Evolutionary conservation across 192 early-diverging fungal species (phyloP), one percentile per base, ranked within the genome.

Genomic region (Chytriomyces hyalinus): DNA sequence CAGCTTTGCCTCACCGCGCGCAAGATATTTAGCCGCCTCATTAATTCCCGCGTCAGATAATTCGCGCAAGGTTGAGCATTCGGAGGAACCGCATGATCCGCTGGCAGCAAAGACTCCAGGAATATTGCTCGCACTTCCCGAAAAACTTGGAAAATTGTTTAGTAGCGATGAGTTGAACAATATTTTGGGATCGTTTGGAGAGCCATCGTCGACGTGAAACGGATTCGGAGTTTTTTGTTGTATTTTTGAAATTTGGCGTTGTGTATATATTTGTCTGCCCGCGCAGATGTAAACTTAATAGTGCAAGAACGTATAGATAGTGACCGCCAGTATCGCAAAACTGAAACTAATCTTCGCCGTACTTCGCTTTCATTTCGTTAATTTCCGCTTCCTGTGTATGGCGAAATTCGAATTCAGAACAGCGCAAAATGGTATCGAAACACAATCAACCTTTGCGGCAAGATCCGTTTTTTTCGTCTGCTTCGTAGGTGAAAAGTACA

Each of bases 401-500:
- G 28, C 67, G 13, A 26, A 49, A 22, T 43, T n/a, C 46, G 15
- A 13, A 11, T 67, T 67, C 11, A 28, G 47, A 47, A 36, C 36
- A 36, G 36, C 36, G 36, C 36, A 36, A 36, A 36, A 36, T 36
- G 36, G 36, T 36, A 36, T 36, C 36, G 36, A 36, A 36, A 36
- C 36, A 4, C 36, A 36, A 36, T 43, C 4, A 11, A 79, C 78
- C 78, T 79, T 79, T 74, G 61, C 10, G 9, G 66, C 90, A 65
- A 95, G 61, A 84, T 96, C 95, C 80, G 87, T 80, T 82, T 91
- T 94, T 74, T 93, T 94, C 7, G 89, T 87, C 70, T 90, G 86
- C 80, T 96, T 94, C 71, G 90, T 91, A 17, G 92, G 84, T 72
- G 93, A 91, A 82, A 94, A 94, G 73, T 97, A 99, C 44, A 97